Conservation (phyloP, 305 asterid species). For the Fraxinus baroniana region DNA sequence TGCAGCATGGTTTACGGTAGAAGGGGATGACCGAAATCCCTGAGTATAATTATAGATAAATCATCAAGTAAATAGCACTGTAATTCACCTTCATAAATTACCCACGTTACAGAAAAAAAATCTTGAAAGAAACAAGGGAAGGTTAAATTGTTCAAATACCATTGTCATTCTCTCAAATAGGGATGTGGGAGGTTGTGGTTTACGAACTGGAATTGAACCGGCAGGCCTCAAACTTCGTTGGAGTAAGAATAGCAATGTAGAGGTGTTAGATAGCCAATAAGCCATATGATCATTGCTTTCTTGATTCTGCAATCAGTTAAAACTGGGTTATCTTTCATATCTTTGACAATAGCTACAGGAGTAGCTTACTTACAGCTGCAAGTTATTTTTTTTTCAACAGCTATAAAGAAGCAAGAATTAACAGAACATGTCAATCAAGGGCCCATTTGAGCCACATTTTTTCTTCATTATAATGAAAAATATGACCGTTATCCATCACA, state of each 20-base stretch:
- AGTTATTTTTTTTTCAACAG: background rate
- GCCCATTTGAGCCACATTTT: no score
- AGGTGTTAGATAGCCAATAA: conserved; percentile 83
- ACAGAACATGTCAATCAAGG: background rate
- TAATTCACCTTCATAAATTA: background rate
- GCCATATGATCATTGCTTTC: conserved; percentile 75
- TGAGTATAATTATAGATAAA: conserved; percentile 32
- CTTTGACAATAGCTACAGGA: background rate
- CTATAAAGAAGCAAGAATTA: background rate
- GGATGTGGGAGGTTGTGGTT: conserved; percentile 78
- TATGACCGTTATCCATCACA: no score
- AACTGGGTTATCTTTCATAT: conserved; percentile 15
- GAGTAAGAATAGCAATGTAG: conserved; percentile 66
- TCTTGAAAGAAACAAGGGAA: conserved; percentile 19
- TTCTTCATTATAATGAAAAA: no score
- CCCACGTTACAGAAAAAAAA: background rate
- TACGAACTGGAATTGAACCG: conserved; percentile 72
- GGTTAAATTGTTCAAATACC: conserved; percentile 44
- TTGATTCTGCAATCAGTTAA: conserved; percentile 60
- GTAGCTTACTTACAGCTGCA: background rate
- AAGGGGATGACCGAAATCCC: conserved; percentile 97
- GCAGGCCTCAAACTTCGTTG: conserved; percentile 75
- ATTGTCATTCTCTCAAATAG: conserved; percentile 97
- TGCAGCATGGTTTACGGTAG: conserved; percentile 66
- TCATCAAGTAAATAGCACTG: background rate